Base-by-base conservation (phyloP, 805 yeast genomes). In the Candida maesae region DNA sequence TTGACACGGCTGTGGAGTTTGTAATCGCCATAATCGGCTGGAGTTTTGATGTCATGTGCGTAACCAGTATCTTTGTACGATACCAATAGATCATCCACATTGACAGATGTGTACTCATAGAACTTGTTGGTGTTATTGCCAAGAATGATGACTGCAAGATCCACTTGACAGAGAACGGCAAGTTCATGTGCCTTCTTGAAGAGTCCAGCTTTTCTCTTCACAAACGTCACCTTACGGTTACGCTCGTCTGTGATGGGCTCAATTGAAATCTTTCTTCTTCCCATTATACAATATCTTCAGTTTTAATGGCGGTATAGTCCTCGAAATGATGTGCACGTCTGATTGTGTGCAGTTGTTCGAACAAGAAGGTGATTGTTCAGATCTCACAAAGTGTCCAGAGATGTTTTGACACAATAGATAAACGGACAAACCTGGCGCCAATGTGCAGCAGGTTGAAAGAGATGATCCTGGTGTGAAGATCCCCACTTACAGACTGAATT, bases 251-350 rank as follows among this genome's bases (percentile, higher is more conserved):
- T 69, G 44, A 91, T 80, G 27, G 98, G 98, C 64, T 86, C 80
- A 54, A 91, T 91, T 47, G 85, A 93, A 50, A 91, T 91, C 64
- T 91, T 93, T 68, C 97, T 84, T 72, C 99, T 83, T 39, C 99
- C 99, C 99, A 91, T n/a, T n/a, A n/a, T n/a, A n/a, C n/a, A n/a
- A n/a, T n/a, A n/a, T n/a, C n/a, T n/a, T n/a, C n/a, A n/a, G n/a
- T n/a, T n/a, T n/a, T n/a, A n/a, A n/a, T n/a, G n/a, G n/a, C n/a
- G n/a, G n/a, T n/a, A n/a, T n/a, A n/a, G n/a, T n/a, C n/a, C n/a
- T n/a, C n/a, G n/a, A n/a, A n/a, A n/a, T n/a, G n/a, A n/a, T n/a
- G n/a, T n/a, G n/a, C n/a, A n/a, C n/a, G n/a, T n/a, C n/a, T 93
- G 37, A 23, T 38, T 23, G 39, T 36, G 24, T 31, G 30, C n/a